These are phyloP conservation scores for Prunus mongolica DNA, from an alignment of 306 rosid genomes.

Conservation along the genomic window DNA sequence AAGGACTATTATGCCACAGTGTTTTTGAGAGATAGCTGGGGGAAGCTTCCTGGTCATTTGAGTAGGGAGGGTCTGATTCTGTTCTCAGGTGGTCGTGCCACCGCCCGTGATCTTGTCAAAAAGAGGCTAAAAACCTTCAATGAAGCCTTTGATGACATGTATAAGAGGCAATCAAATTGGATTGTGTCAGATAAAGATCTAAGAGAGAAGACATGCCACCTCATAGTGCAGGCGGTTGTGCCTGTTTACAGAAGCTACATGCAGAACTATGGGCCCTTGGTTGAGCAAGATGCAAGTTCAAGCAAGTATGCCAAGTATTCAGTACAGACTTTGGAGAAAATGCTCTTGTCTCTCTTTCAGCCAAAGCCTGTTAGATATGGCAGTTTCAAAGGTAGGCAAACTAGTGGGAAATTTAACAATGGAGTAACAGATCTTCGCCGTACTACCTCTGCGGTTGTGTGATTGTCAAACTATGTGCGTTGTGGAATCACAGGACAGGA, in stretches of 20 bases:
- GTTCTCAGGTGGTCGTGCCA: slow-evolving; percentile 96
- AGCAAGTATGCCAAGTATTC: slow-evolving; percentile 80
- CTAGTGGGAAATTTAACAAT: slow-evolving; percentile 56
- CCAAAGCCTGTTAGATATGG: slow-evolving; percentile 72
- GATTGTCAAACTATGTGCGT: slow-evolving; percentile 26
- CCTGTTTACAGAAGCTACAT: slow-evolving; percentile 98
- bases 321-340: slow-evolving; percentile 86
- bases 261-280: slow-evolving; percentile 99
- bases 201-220: slow-evolving; percentile 88
- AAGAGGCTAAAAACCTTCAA: slow-evolving; percentile 87
- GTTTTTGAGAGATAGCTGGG: slow-evolving; percentile 90
- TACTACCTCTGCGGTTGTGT: slow-evolving; percentile 72
- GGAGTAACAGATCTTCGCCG: slow-evolving; percentile 76
- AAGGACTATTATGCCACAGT: slow-evolving; percentile 62
- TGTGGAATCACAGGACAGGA: slow-evolving; percentile 13
- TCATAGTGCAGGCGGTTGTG: slow-evolving; percentile 86
- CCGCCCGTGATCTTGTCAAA: slow-evolving; percentile 99
- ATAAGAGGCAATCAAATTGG: slow-evolving; percentile 70
- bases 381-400: slow-evolving; percentile 72
- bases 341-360: slow-evolving; percentile 71
- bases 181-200: slow-evolving; percentile 64
- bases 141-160: slow-evolving; percentile 86
- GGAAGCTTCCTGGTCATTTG: slow-evolving; percentile 85
- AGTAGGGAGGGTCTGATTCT: slow-evolving; percentile 94
- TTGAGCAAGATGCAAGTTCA: slow-evolving; percentile 85